Percentiles rank a stretch among this genome's conserved stretches.
These are phyloP conservation scores for Sporothrix dimorphospora DNA, from an alignment of 2,329 filamentous ascomycete species.

Conservation along the genomic window DNA sequence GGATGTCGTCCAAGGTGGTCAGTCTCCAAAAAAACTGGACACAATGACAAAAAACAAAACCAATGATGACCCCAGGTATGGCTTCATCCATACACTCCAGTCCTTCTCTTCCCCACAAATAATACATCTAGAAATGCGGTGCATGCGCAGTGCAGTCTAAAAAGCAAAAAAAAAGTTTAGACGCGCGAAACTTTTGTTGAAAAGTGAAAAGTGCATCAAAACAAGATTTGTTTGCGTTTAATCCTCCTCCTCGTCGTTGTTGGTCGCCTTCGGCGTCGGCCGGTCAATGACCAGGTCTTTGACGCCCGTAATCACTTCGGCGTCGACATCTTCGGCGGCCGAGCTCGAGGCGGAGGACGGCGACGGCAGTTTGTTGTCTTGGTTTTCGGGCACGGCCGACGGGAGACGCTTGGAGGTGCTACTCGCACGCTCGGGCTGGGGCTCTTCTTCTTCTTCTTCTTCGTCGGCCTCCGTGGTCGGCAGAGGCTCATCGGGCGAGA, in stretches of 20 bases:
- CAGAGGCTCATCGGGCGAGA: constrained; percentile 16
- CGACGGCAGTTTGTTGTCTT: not conserved
- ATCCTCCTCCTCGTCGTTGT: not conserved
- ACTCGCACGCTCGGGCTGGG: constrained; percentile 2
- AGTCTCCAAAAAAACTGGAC: not conserved
- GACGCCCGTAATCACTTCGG: constrained; percentile 64
- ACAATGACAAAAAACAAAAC: not conserved
- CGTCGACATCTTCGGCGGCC: constrained; percentile 52
- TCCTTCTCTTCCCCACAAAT: not conserved
- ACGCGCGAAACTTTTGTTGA: not conserved
- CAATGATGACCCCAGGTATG: not conserved
- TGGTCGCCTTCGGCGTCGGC: not conserved
- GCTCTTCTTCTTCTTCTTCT: not conserved
- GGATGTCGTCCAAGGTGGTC: not conserved
- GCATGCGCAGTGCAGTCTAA: constrained; percentile 5
- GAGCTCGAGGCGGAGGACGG: constrained; percentile 32
- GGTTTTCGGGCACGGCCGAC: not conserved
- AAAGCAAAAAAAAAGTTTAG: not conserved
- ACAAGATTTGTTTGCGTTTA: no score
- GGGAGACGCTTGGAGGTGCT: not conserved
- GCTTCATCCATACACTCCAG: not conserved
- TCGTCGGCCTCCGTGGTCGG: not conserved
- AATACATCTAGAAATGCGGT: not conserved
- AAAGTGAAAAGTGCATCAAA: no score
- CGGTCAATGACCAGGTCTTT: constrained; percentile 53